Conservation (phyloP, 768 basidiomycete species). For the Macrocybe gigantea region DNA sequence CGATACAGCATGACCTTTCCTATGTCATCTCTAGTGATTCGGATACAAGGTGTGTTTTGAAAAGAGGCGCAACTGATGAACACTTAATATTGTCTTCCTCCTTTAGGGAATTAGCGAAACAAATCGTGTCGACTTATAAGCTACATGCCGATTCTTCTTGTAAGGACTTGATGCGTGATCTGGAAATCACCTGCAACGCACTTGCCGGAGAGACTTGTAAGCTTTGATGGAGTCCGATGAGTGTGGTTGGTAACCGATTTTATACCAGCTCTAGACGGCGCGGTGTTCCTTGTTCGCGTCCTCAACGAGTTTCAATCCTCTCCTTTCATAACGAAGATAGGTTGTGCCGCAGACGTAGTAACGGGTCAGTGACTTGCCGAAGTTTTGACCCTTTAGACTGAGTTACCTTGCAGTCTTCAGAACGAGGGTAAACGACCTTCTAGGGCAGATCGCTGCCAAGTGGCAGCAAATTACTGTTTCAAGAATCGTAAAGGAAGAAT, state of each 20-base stretch:
- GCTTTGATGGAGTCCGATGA: constrained; percentile 11
- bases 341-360: no score
- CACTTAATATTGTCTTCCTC: no score
- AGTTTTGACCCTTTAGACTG: no score
- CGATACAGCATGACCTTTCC: constrained; percentile 55
- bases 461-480: constrained; percentile 20
- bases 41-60: constrained; percentile 21
- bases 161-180: constrained; percentile 29
- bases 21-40: constrained; percentile 33
- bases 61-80: no score
- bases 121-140: constrained; percentile 40
- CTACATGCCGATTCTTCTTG: constrained; percentile 47
- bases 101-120: constrained; percentile 31
- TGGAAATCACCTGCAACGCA: constrained; percentile 30
- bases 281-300: constrained; percentile 35
- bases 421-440: no score
- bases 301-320: no score
- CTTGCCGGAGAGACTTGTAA: constrained; percentile 28
- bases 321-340: no score
- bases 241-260: constrained; percentile 4
- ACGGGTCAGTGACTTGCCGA: no score
- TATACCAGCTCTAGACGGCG: constrained; percentile 20
- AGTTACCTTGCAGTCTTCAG: no score
- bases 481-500: constrained; percentile 22
- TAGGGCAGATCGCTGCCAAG: no score